These are phyloP conservation scores for Dothistroma septosporum DNA, from an alignment of 2,329 filamentous ascomycete genomes.

Conservation along the genomic window DNA sequence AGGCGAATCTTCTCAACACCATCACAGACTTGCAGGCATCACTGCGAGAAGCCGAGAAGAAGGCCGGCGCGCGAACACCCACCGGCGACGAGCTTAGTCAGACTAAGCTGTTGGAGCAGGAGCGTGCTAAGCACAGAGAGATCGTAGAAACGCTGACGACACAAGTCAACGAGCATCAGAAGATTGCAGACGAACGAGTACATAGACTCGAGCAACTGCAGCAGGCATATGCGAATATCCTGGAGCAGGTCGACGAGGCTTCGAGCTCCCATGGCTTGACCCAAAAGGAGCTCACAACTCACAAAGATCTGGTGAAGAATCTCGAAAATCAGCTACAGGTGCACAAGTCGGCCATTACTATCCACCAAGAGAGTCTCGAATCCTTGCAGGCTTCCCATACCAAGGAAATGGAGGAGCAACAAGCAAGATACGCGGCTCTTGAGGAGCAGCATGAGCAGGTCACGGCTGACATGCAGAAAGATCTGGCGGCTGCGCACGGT, in stretches of 20 bases:
- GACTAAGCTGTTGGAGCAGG: conserved; percentile 36
- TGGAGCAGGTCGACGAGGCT: conserved; percentile 64
- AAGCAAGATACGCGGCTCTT: conserved; percentile 36
- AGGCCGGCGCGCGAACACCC: conserved; percentile 23
- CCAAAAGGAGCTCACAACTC: conserved; percentile 49
- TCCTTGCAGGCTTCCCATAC: conserved; percentile 53
- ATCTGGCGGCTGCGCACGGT: conserved; percentile 56
- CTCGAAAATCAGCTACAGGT: conserved; percentile 55
- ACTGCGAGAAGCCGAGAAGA: conserved; percentile 37
- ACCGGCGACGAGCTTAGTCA: conserved; percentile 18
- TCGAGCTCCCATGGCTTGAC: conserved; percentile 56
- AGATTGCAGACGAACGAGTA: conserved; percentile 64
- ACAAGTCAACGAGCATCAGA: conserved; percentile 78
- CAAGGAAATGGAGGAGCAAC: conserved; percentile 50
- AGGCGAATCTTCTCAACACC: conserved; percentile 67
- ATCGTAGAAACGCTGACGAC: conserved; percentile 58
- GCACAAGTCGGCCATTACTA: conserved; percentile 53
- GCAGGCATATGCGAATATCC: conserved; percentile 62
- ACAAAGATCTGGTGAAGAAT: conserved; percentile 50
- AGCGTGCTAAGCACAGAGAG: conserved; percentile 46
- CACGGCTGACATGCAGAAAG: conserved; percentile 52
- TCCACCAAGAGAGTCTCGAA: conserved; percentile 52
- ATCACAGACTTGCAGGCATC: conserved; percentile 70
- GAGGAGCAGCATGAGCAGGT: conserved; percentile 34
- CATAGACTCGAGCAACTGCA: conserved; percentile 71